phyloP scores from a whole-genome alignment of 2,329 filamentous ascomycete species.

The Pseudocercospora macadamiae region DNA sequence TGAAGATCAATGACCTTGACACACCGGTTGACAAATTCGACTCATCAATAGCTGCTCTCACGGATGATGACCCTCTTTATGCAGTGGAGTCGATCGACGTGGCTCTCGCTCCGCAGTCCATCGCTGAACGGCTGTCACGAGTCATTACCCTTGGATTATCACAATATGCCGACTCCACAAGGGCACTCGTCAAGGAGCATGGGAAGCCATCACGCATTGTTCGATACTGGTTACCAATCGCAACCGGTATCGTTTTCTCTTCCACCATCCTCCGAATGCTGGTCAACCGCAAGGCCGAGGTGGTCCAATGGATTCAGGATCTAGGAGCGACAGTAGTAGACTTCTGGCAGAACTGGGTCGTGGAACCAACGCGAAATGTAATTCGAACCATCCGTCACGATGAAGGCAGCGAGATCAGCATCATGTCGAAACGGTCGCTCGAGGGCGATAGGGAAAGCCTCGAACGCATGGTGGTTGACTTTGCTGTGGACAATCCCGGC shows the following conservation, averaged over 20 bases:
- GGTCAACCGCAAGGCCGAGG: conserved; percentile 72
- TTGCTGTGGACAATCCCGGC: conserved; percentile 79
- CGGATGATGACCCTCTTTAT: conserved; percentile 55
- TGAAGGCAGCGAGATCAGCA: conserved; percentile 87
- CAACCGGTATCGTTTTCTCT: conserved; percentile 74
- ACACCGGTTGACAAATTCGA: conserved; percentile 58
- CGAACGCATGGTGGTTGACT: conserved; percentile 97
- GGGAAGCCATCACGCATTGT: conserved; percentile 75
- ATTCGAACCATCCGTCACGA: conserved; percentile 93
- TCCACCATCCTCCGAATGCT: conserved; percentile 83
- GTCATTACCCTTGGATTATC: conserved; percentile 73
- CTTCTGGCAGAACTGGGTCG: conserved; percentile 96
- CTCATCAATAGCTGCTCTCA: conserved; percentile 58
- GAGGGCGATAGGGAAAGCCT: conserved; percentile 87
- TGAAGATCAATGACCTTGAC: conserved; percentile 68
- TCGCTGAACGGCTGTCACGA: conserved; percentile 68
- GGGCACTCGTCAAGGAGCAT: conserved; percentile 61
- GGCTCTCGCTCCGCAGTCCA: conserved; percentile 51
- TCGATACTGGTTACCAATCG: conserved; percentile 85
- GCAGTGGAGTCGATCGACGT: conserved; percentile 39
- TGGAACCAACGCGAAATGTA: conserved; percentile 80
- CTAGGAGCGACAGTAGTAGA: conserved; percentile 78
- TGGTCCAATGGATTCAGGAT: conserved; percentile 77
- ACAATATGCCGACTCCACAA: conserved; percentile 63
- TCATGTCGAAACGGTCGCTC: conserved; percentile 93